Evolutionary conservation across 2,329 filamentous ascomycete species (phyloP).

Genomic region (Botryosphaeria dothidea): DNA sequence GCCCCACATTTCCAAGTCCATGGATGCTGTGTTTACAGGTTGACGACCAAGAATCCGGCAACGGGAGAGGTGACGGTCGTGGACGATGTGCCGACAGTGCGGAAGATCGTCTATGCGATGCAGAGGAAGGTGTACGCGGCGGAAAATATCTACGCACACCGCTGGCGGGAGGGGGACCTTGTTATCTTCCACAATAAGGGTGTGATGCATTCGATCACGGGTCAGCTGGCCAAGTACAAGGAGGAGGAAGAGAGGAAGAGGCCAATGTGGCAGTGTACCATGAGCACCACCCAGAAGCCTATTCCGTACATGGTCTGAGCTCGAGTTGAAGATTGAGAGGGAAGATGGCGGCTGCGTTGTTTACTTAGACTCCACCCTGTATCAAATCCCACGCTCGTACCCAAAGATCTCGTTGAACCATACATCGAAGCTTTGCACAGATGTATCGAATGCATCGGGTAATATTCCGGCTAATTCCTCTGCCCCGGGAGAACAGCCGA

Average conservation of each 20-base stretch:
- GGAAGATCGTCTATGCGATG: slow-evolving; percentile 30
- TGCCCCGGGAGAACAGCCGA: no score
- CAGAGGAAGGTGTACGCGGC: slow-evolving; percentile 29
- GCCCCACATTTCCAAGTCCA: slow-evolving; percentile 28
- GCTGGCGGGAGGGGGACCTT: slow-evolving; percentile 31
- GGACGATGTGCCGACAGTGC: slow-evolving; percentile 24
- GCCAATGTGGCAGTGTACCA: slow-evolving; percentile 36
- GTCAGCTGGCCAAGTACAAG: slow-evolving; percentile 24
- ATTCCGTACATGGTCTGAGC: no score
- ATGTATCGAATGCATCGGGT: no score
- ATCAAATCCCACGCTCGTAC: no score
- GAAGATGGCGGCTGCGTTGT: no score
- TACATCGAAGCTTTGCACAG: no score
- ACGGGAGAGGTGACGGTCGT: slow-evolving; percentile 23
- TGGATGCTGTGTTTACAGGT: slow-evolving; percentile 27
- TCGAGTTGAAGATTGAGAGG: no score
- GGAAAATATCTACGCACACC: slow-evolving; percentile 35
- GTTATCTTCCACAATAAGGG: slow-evolving; percentile 30
- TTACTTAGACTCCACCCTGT: no score
- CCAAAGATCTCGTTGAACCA: no score
- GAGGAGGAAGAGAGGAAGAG: slow-evolving; percentile 23
- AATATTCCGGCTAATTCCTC: no score
- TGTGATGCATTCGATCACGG: slow-evolving; percentile 36
- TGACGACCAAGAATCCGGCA: slow-evolving; percentile 24
- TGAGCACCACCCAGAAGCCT: no score